Percentiles rank a stretch among this genome's conserved stretches.
Evolutionary conservation across 202 grass and related monocot genomes (phyloP).

Genomic region (Eragrostis tef): DNA sequence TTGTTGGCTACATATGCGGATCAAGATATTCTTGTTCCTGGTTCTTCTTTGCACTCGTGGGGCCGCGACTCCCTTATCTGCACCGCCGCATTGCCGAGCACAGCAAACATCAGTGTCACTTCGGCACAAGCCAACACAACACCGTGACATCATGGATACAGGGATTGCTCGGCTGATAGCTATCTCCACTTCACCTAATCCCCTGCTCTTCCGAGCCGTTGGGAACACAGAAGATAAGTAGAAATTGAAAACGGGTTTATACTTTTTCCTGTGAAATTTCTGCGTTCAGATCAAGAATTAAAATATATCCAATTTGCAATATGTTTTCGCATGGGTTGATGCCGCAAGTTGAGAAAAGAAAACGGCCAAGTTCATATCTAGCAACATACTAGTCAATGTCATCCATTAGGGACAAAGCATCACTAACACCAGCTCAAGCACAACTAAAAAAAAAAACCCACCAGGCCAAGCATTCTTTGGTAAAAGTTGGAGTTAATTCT

Average conservation of each 20-base stretch:
- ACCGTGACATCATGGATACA: background rate
- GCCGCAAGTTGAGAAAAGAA: background rate
- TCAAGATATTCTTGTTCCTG: too few relatives aligned
- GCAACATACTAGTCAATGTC: background rate
- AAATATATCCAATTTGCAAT: too few relatives aligned
- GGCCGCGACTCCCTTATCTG: slow-evolving; percentile 90
- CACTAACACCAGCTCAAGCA: too few relatives aligned
- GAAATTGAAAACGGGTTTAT: background rate
- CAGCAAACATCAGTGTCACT: background rate
- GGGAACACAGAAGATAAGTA: too few relatives aligned
- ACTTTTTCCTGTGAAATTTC: background rate
- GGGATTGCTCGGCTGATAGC: background rate
- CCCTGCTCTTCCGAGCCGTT: background rate
- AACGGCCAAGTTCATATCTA: background rate
- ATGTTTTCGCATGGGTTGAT: too few relatives aligned
- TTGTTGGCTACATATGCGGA: too few relatives aligned
- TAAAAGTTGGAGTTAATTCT: background rate
- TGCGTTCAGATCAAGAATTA: background rate
- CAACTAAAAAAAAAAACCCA: too few relatives aligned
- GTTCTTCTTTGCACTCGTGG: too few relatives aligned
- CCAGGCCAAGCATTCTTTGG: background rate
- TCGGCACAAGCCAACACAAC: background rate
- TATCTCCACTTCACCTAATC: background rate
- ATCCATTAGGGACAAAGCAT: background rate
- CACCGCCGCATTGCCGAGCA: background rate